These are phyloP conservation scores for Phytopythium delawarense DNA, from an alignment of 352 stramenopile genomes.

Conservation along the genomic window DNA sequence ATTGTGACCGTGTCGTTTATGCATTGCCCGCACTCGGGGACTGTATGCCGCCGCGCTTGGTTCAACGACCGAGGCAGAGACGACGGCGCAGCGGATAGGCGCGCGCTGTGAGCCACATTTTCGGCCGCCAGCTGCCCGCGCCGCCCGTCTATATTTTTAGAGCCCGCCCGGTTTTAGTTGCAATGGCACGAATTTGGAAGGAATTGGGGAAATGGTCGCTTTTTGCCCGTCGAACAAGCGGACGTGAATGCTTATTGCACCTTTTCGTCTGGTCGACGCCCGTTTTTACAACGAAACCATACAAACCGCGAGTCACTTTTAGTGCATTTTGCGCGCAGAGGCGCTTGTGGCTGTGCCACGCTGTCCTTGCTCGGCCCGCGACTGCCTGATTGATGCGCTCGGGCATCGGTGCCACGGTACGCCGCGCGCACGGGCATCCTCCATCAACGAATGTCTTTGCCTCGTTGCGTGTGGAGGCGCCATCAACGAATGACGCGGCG, in stretches of 20 bases:
- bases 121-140: not conserved
- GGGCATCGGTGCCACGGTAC: not conserved
- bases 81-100: not conserved
- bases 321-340: not conserved
- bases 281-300: not conserved
- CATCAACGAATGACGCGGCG: too few species aligned
- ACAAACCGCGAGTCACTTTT: not conserved
- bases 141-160: not conserved
- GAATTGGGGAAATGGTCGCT: not conserved
- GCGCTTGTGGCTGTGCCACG: not conserved
- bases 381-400: not conserved
- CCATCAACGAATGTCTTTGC: not conserved
- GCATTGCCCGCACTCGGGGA: not conserved
- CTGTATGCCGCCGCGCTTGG: not conserved
- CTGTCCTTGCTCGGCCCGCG: not conserved
- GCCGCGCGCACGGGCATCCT: not conserved
- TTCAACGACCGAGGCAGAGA: conserved; percentile 8
- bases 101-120: conserved; percentile 6
- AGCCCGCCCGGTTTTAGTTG: not conserved
- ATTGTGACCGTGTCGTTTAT: not conserved
- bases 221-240: not conserved
- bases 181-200: too few species aligned
- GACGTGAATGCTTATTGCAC: not conserved
- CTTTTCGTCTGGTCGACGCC: not conserved
- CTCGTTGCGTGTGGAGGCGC: not conserved